Conservation (phyloP, 2,329 filamentous ascomycete genomes). For the Colletotrichum siamense region DNA sequence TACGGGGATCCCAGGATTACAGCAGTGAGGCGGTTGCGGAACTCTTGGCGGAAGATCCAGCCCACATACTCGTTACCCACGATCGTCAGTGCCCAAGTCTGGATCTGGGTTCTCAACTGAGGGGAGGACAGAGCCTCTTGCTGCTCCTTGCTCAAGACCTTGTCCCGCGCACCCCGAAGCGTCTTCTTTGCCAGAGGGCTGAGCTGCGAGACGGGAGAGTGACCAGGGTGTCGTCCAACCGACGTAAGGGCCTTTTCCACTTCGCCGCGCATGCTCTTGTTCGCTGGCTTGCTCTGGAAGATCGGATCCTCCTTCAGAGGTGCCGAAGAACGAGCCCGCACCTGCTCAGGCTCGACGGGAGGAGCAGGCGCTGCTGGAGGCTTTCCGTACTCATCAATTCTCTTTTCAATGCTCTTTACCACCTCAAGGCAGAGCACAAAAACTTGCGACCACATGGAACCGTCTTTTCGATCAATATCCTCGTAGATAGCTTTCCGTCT, state of each 20-base stretch:
- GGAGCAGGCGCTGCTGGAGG: constrained; percentile 39
- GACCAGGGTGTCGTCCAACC: constrained; percentile 51
- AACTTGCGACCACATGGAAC: constrained; percentile 83
- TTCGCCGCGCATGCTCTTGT: constrained; percentile 45
- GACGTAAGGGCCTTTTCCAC: constrained; percentile 52
- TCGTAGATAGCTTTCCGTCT: constrained; percentile 83
- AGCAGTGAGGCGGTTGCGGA: constrained; percentile 67
- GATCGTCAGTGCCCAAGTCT: constrained; percentile 50
- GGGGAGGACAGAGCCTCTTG: constrained; percentile 56
- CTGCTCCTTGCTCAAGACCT: constrained; percentile 58
- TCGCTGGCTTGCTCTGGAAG: constrained; percentile 43
- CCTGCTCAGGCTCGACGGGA: constrained; percentile 34
- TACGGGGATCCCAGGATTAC: constrained; percentile 78
- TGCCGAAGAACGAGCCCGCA: constrained; percentile 39
- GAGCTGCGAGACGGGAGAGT: constrained; percentile 52
- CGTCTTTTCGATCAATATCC: constrained; percentile 84
- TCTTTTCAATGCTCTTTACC: constrained; percentile 69
- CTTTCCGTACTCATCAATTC: constrained; percentile 68
- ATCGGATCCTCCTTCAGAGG: constrained; percentile 52
- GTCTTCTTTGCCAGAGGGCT: constrained; percentile 57
- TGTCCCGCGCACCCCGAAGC: constrained; percentile 51
- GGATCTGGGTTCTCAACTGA: constrained; percentile 54
- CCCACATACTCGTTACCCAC: constrained; percentile 62
- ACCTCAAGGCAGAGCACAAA: constrained; percentile 72
- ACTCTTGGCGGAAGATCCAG: constrained; percentile 72